Evolutionary conservation across 257 asterid genomes (phyloP).

Genomic region (Handroanthus guayacan): DNA sequence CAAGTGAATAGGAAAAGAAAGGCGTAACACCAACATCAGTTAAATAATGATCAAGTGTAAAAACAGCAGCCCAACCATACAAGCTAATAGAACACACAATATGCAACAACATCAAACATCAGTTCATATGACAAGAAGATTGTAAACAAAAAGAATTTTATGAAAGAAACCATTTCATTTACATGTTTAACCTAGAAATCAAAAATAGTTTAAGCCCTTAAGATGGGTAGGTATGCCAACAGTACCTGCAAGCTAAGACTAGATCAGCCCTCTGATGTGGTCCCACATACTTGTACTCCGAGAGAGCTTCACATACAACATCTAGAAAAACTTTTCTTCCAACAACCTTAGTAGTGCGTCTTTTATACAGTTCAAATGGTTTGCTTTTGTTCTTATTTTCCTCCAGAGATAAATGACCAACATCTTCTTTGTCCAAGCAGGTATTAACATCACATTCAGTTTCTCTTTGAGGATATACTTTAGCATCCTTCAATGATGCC

Average conservation of each 20-base stretch:
- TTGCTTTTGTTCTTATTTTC: slow-evolving; percentile 54
- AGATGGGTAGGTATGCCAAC: slow-evolving; percentile 19
- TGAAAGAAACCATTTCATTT: slow-evolving; percentile 9
- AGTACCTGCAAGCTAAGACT: slow-evolving; percentile 93
- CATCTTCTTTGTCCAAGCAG: slow-evolving; percentile 47
- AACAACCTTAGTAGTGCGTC: slow-evolving; percentile 81
- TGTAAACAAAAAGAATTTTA: background rate
- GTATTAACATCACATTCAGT: slow-evolving; percentile 38
- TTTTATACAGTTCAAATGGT: slow-evolving; percentile 90
- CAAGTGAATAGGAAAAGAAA: background rate
- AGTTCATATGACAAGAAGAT: background rate
- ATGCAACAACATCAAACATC: slow-evolving; percentile 3
- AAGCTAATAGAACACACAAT: background rate
- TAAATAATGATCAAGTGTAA: too few species aligned
- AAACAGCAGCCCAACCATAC: background rate
- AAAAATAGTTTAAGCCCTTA: background rate
- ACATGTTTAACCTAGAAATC: slow-evolving; percentile 18
- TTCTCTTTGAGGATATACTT: slow-evolving; percentile 56
- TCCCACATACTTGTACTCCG: slow-evolving; percentile 94
- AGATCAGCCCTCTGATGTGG: slow-evolving; percentile 97
- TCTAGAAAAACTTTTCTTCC: slow-evolving; percentile 72
- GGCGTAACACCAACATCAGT: too few species aligned
- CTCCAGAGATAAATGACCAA: slow-evolving; percentile 34
- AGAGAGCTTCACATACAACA: slow-evolving; percentile 85
- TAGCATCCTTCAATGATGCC: slow-evolving; percentile 43